phyloP scores from a whole-genome alignment of 2,329 filamentous ascomycete species.

The Fusarium equiseti region DNA sequence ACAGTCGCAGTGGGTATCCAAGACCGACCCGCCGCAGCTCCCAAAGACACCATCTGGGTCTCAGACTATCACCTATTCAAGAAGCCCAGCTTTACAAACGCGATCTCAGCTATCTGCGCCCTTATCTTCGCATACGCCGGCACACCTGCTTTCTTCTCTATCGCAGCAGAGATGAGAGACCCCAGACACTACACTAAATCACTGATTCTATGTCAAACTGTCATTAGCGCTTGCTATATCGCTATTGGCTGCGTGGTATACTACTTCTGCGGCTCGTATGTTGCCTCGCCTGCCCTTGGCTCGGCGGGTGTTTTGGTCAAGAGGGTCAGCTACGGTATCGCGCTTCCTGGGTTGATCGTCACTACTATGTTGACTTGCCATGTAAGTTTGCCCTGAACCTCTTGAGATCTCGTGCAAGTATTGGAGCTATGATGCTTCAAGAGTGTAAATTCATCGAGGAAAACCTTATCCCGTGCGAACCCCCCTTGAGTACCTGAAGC shows the following conservation, averaged over 20 bases:
- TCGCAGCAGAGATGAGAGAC: constrained; percentile 53
- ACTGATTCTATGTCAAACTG: constrained; percentile 47
- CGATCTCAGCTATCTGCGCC: constrained; percentile 49
- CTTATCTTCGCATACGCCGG: constrained; percentile 56
- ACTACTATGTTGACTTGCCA: constrained; percentile 46
- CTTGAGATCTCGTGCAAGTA: neutral
- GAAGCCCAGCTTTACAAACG: constrained; percentile 50
- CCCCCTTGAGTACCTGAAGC: accelerated
- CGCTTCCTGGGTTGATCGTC: constrained; percentile 49
- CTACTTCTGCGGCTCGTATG: constrained; percentile 60
- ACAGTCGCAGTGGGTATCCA: constrained; percentile 42
- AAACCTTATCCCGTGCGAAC: neutral
- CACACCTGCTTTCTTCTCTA: constrained; percentile 52
- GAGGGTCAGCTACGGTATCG: constrained; percentile 58
- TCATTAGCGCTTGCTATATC: constrained; percentile 50
- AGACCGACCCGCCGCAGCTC: constrained; percentile 34
- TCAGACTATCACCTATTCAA: constrained; percentile 51
- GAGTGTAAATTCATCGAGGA: neutral
- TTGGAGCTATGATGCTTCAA: neutral
- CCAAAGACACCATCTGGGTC: constrained; percentile 41
- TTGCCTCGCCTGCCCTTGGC: constrained; percentile 61
- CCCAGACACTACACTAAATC: constrained; percentile 47
- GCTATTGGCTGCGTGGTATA: constrained; percentile 57
- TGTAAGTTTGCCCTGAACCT: constrained; percentile 31
- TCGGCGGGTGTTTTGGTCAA: constrained; percentile 58